These are phyloP conservation scores for Umbelopsis ramanniana DNA, from an alignment of 192 early-diverging fungal species.

Conservation along the genomic window DNA sequence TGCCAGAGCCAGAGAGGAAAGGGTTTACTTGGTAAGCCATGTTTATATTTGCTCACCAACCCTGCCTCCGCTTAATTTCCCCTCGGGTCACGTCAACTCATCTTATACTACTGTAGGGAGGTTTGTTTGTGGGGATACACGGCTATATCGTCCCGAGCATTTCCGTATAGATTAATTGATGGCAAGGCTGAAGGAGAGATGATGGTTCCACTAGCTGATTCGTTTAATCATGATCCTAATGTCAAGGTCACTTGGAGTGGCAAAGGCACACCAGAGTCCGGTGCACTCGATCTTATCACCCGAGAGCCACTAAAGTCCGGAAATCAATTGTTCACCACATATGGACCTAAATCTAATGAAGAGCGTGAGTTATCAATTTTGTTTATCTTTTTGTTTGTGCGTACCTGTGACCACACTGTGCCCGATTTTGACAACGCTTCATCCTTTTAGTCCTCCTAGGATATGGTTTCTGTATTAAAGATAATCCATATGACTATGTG, in stretches of 20 bases:
- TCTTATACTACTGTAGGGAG: conserved; percentile 38
- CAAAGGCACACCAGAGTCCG: conserved; percentile 32
- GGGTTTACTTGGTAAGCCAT: conserved; percentile 41
- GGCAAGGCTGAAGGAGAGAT: conserved; percentile 46
- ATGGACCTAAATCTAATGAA: conserved; percentile 78
- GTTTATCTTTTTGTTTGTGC: neutral
- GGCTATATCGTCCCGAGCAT: conserved; percentile 60
- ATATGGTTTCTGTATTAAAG: conserved; percentile 68
- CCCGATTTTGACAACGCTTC: neutral
- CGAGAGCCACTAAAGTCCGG: conserved; percentile 39
- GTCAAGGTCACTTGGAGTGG: conserved; percentile 60
- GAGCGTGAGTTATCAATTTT: conserved; percentile 50
- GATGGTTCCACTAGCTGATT: conserved; percentile 66
- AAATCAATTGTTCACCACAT: conserved; percentile 66
- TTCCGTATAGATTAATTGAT: conserved; percentile 58
- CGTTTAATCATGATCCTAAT: conserved; percentile 65
- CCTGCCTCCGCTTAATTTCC: too few species aligned
- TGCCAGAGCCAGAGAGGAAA: conserved; percentile 29
- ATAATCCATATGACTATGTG: conserved; percentile 61
- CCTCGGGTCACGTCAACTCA: too few species aligned
- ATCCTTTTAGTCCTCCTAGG: conserved; percentile 57
- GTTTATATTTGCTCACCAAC: neutral
- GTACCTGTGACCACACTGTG: neutral
- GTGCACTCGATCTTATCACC: conserved; percentile 50
- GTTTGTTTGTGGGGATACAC: conserved; percentile 64